Evolutionary conservation across 108 stramenopile species (phyloP), one percentile per base, ranked within the genome.

Genomic region (Cylindrotheca fusiformis): DNA sequence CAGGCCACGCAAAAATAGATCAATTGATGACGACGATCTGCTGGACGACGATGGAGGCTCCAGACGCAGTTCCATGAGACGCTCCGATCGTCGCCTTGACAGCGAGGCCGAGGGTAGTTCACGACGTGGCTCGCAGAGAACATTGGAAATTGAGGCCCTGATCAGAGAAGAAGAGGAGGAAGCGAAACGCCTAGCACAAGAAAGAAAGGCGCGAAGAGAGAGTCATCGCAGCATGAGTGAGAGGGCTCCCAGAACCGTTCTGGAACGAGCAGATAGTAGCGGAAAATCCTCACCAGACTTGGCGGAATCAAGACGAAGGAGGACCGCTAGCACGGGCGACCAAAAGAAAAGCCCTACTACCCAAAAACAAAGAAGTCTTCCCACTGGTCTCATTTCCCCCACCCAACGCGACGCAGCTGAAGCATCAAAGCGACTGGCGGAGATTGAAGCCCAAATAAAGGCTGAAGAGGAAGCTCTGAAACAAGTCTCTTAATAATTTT

Each of bases 181-280:
- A 41, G 14, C 6, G 14, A 41, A 14, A 6, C 36, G 36, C 36
- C 36, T 6, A 41, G 36, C n/a, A n/a, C n/a, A n/a, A n/a, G n/a
- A n/a, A n/a, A 6, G 36, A 41, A 6, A 14, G 36, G 36, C 36
- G 6, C 36, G 36, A 14, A 6, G 36, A 41, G 36, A 41, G 14
- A 10, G 10, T 41, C 36, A 41, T 41, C 36, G 36, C 48, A 48
- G 23, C 44, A 60, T 5, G 45, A 24, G 45, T 21, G 47, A 47
- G 20, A 21, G 45, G 10, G 30, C 19, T 18, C 20, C 55, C 4
- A 56, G 61, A 25, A 21, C 23, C 4, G 33, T 32, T 26, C 12
- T 74, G 21, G 24, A 55, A 48, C 36, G 48, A 27, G 74, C 74
- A 1, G 36, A 60, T 29, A 44, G 44, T 21, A 74, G 60, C 4